Base-by-base conservation (phyloP, 129 eudicot genomes). In the Erigeron canadensis region DNA sequence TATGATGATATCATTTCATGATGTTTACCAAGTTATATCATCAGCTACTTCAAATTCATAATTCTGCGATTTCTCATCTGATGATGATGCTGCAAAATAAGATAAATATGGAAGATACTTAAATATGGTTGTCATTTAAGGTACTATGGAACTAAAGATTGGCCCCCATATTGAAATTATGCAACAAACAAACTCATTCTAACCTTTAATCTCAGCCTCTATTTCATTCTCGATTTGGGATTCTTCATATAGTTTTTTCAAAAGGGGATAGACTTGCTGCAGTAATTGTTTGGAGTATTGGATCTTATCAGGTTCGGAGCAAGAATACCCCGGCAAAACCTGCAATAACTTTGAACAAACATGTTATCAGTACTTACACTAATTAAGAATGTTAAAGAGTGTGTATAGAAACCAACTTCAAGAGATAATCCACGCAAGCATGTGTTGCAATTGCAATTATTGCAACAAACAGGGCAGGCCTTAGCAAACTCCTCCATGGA, bases 161-260 rank as follows among this genome's bases (percentile, higher is more conserved):
- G n/a, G n/a, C n/a, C n/a, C n/a, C n/a, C n/a, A 4, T 11, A 54
- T n/a, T n/a, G n/a, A n/a, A n/a, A n/a, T n/a, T n/a, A n/a, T n/a
- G n/a, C n/a, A n/a, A n/a, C n/a, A n/a, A n/a, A n/a, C 58, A 53
- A 13, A 53, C 58, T n/a, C n/a, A n/a, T n/a, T n/a, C n/a, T 54
- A 15, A 54, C 59, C 59, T 54, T 54, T 54, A 7, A 64, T 21
- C 53, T 64, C 42, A 18, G 69, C 69, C 53, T 64, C 69, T 40
- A 41, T 64, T n/a, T n/a, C n/a, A n/a, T n/a, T 64, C 69, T 64
- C 69, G 51, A 4, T 40, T n/a, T 39, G 15, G 5, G 40, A 51
- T 11, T 64, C 37, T 18, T 41, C 15, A 64, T 64, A 16, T 4
- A 64, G 5, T n/a, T 8, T 42, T 64, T 21, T 64, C 34, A 64